Conservation (phyloP, 345 rosid species). For the Acer saccharum region DNA sequence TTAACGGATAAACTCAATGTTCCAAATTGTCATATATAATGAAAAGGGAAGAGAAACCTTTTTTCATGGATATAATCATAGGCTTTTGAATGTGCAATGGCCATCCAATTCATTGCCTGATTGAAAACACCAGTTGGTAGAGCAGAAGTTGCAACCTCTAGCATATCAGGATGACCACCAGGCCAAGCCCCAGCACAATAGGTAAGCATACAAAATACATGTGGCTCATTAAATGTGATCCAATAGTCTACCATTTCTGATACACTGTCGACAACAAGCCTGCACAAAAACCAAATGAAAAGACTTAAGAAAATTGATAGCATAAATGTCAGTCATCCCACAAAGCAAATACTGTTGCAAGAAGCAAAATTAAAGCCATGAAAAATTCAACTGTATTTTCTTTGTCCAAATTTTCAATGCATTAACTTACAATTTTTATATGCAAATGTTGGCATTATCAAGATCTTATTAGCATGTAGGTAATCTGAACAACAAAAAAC, state of each 20-base stretch:
- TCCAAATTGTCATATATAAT: slow-evolving; percentile 1
- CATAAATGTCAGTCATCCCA: slow-evolving; percentile 1
- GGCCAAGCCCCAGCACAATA: slow-evolving; percentile 99
- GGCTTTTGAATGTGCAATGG: slow-evolving; percentile 79
- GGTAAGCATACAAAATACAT: slow-evolving; percentile 88
- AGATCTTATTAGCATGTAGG: slow-evolving; percentile 7
- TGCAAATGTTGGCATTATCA: background rate
- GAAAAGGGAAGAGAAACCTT: slow-evolving; percentile 40
- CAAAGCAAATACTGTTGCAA: slow-evolving; percentile 11
- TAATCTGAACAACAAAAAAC: slow-evolving; percentile 8
- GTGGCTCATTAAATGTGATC: slow-evolving; percentile 95
- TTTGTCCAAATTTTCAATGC: background rate
- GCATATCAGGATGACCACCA: slow-evolving; percentile 89
- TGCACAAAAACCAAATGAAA: slow-evolving; percentile 34
- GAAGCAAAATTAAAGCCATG: slow-evolving; percentile 1
- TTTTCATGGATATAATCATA: slow-evolving; percentile 75
- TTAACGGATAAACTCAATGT: background rate
- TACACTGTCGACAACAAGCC: slow-evolving; percentile 84
- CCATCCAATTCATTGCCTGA: slow-evolving; percentile 84
- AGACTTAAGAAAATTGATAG: slow-evolving; percentile 12
- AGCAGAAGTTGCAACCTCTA: slow-evolving; percentile 88
- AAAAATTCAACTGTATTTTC: background rate
- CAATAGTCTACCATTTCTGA: slow-evolving; percentile 84
- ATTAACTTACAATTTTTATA: background rate
- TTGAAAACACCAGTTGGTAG: slow-evolving; percentile 85